Conservation (phyloP, 371 early-diverging fungal genomes). For the Thermomucor indicae-seudaticae region DNA sequence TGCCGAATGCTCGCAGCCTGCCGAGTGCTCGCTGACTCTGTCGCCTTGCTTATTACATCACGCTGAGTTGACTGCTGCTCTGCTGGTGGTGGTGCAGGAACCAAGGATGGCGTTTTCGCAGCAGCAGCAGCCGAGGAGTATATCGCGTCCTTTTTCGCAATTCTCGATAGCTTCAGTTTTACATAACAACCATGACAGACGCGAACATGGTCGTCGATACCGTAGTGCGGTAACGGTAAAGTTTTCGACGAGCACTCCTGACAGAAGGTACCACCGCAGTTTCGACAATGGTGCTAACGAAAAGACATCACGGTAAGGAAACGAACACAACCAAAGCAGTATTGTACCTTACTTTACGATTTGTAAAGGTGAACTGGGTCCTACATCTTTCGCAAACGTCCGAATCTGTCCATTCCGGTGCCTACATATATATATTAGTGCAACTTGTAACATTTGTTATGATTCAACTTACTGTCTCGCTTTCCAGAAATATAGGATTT, state of each 20-base stretch:
- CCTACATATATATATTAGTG: conserved; percentile 37
- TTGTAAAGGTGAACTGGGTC: conserved; percentile 84
- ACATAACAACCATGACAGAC: conserved; percentile 90
- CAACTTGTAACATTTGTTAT: background rate
- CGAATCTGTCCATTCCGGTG: conserved; percentile 95
- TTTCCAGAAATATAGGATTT: conserved; percentile 63
- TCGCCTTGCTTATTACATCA: conserved; percentile 3
- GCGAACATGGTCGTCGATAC: conserved; percentile 83
- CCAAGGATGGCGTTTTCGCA: conserved; percentile 13
- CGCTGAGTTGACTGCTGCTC: conserved; percentile 3
- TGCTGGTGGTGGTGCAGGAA: conserved; percentile 2
- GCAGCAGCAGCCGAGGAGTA: too few relatives aligned
- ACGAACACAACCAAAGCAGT: background rate
- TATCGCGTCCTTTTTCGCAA: conserved; percentile 6
- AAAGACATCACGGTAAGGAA: background rate
- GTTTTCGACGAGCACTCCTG: conserved; percentile 86
- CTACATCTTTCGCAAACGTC: conserved; percentile 91
- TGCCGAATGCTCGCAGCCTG: too few relatives aligned
- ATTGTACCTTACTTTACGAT: conserved; percentile 65
- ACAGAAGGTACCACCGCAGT: conserved; percentile 92
- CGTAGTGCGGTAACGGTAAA: conserved; percentile 78
- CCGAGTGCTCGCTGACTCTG: background rate
- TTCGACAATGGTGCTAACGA: conserved; percentile 87
- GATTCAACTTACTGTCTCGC: conserved; percentile 51
- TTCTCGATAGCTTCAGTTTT: conserved; percentile 52